Evolutionary conservation across 2,329 filamentous ascomycete genomes (phyloP).

Genomic region (Endothia cerciana): DNA sequence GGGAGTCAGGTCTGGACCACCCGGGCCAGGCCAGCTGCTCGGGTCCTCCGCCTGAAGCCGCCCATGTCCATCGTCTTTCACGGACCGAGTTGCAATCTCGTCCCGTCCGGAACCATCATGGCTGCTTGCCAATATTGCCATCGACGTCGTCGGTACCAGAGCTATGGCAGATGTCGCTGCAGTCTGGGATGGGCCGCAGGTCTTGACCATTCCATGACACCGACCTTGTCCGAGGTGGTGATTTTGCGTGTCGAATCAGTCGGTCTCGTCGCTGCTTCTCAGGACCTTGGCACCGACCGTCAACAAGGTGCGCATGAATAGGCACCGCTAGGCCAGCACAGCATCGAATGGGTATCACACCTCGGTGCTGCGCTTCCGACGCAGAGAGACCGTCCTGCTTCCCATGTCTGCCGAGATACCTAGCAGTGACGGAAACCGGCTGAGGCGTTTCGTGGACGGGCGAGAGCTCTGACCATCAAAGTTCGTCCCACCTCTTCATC

Average conservation of each 20-base stretch:
- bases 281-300: neutral
- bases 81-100: neutral
- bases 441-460: neutral
- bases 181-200: no score
- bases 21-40: neutral
- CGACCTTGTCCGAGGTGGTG: neutral
- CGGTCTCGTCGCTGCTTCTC: neutral
- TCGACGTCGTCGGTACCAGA: no score
- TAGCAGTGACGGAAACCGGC: neutral
- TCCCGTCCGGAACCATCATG: no score
- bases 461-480: neutral
- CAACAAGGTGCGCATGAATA: neutral
- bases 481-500: constrained; percentile 12
- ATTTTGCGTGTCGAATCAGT: neutral
- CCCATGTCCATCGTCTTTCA: neutral
- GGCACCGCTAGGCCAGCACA: neutral
- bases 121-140: no score
- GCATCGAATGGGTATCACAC: neutral
- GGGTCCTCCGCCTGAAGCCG: neutral
- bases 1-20: neutral
- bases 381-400: neutral
- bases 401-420: neutral
- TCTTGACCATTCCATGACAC: neutral
- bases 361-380: neutral
- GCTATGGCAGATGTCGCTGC: no score